Evolutionary conservation across 208 protist genomes (phyloP).

Genomic region (Polymyxa betae): DNA sequence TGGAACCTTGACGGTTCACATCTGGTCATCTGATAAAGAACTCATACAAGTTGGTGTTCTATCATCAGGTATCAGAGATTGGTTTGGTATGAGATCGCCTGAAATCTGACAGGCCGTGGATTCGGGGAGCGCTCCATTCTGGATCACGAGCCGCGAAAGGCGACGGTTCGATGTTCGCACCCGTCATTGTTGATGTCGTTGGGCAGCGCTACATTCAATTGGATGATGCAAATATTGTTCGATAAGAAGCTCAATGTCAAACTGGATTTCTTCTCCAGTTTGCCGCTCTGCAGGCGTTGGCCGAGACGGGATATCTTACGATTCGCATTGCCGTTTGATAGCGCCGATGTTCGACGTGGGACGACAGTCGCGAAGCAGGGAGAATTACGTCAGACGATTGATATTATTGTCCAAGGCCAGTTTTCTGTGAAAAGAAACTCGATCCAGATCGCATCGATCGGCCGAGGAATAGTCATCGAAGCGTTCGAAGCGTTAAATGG

Average conservation of each 20-base stretch:
- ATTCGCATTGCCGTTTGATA: background rate
- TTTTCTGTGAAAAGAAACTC: background rate
- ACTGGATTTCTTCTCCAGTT: background rate
- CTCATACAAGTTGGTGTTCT: background rate
- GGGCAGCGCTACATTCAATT: background rate
- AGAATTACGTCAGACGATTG: background rate
- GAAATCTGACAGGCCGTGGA: too few species aligned
- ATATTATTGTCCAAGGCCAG: background rate
- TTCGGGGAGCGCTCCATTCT: background rate
- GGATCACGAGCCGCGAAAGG: background rate
- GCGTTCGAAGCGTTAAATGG: background rate
- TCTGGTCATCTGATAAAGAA: background rate
- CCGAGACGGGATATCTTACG: background rate
- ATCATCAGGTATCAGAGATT: conserved; percentile 1
- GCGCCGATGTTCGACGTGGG: background rate
- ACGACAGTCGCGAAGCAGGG: background rate
- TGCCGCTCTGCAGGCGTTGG: background rate
- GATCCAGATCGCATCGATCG: background rate
- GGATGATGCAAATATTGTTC: background rate
- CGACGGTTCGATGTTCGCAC: background rate
- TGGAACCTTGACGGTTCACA: background rate
- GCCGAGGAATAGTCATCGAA: background rate
- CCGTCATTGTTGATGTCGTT: background rate
- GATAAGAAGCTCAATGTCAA: background rate
- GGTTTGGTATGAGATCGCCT: too few species aligned